phyloP scores from a whole-genome alignment of 768 basidiomycete species.

The Tulasnella sp. region DNA sequence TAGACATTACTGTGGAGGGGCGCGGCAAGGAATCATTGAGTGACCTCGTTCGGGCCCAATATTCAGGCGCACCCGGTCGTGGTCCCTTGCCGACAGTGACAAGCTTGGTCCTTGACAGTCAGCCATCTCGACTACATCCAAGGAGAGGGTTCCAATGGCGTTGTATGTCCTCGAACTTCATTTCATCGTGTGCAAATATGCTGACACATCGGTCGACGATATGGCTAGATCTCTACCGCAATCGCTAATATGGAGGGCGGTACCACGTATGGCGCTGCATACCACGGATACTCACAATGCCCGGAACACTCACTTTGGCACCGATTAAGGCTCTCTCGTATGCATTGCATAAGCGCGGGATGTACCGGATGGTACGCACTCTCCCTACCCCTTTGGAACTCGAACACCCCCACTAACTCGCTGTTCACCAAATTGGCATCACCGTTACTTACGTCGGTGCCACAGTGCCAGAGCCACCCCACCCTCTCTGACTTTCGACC shows the following conservation, averaged over 20 bases:
- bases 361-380: constrained; percentile 65
- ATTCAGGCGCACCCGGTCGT: background rate
- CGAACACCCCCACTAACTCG: background rate
- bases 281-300: constrained; percentile 75
- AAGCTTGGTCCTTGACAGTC: background rate
- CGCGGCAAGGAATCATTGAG: constrained; percentile 25
- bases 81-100: background rate
- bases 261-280: no score
- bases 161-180: background rate
- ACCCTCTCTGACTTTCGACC: background rate
- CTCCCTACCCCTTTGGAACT: background rate
- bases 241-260: constrained; percentile 69
- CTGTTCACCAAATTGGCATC: constrained; percentile 33
- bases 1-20: constrained; percentile 19
- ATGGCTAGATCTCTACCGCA: constrained; percentile 48
- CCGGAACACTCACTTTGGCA: constrained; percentile 69
- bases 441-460: constrained; percentile 10
- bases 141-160: constrained; percentile 15
- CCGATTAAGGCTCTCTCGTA: constrained; percentile 60
- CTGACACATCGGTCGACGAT: no score
- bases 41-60: background rate
- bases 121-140: no score
- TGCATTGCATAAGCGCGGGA: constrained; percentile 66
- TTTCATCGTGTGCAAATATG: no score
- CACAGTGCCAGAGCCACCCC: constrained; percentile 12